These are phyloP conservation scores for Pyrenula massariospora DNA, from an alignment of 495 filamentous ascomycete species.

Conservation along the genomic window DNA sequence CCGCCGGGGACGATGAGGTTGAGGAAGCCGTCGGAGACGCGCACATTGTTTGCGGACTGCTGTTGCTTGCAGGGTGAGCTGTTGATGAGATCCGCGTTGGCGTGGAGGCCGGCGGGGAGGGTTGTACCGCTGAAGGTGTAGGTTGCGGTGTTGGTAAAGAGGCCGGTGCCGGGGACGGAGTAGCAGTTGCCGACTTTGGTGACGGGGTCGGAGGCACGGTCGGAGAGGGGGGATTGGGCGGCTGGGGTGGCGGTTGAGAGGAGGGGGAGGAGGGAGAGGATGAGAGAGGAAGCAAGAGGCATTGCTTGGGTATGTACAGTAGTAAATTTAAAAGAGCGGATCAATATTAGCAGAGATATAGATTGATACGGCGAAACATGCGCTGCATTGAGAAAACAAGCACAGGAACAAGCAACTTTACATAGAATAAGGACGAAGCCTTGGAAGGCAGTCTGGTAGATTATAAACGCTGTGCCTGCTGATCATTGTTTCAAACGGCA, in stretches of 20 bases:
- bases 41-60: conserved; percentile 4
- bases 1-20: conserved; percentile 11
- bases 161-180: conserved; percentile 2
- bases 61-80: conserved; percentile 3
- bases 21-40: conserved; percentile 3
- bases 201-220: neutral
- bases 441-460: too few relatives aligned
- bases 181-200: conserved; percentile 3
- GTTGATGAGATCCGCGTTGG: conserved; percentile 2
- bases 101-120: conserved; percentile 3
- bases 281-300: neutral
- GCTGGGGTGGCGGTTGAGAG: neutral
- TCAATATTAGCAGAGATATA: too few relatives aligned
- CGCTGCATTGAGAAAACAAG: too few relatives aligned
- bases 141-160: conserved; percentile 5
- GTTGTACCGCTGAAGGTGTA: conserved; percentile 4
- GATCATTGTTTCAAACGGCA: too few relatives aligned
- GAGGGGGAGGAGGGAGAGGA: neutral
- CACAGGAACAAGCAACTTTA: too few relatives aligned
- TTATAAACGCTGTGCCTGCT: too few relatives aligned
- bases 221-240: neutral
- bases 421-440: too few relatives aligned
- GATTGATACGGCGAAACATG: too few relatives aligned
- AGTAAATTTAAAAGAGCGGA: neutral
- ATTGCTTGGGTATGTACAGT: neutral